A percentile compares a stretch with the other conserved stretches of the same genome.
phyloP scores from a whole-genome alignment of 2,329 filamentous ascomycete species.

The Cadophora sp. region DNA sequence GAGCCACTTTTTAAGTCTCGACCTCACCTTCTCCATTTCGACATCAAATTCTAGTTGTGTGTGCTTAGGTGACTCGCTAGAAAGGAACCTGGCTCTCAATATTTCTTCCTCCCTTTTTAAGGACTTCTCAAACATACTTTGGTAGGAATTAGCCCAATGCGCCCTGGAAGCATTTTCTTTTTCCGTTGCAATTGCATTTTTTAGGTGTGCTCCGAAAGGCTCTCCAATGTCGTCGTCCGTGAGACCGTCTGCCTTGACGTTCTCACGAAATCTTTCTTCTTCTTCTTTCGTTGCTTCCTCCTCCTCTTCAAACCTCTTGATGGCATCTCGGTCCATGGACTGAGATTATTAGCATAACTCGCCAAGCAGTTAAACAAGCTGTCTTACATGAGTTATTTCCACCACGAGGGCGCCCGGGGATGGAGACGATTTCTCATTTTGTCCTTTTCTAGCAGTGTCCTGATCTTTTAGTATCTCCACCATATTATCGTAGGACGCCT shows the following conservation, averaged over 20 bases:
- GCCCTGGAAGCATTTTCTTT: not conserved
- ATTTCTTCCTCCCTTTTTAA: not conserved
- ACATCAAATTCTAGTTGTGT: not conserved
- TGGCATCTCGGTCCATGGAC: constrained; percentile 4
- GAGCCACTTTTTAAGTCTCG: not conserved
- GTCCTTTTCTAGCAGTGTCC: not conserved
- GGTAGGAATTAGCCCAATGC: not conserved
- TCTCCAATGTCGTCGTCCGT: constrained; percentile 25
- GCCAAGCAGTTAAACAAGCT: too few species aligned
- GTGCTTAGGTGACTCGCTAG: not conserved
- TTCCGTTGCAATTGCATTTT: not conserved
- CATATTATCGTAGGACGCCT: not conserved
- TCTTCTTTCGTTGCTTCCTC: not conserved
- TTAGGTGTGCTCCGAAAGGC: constrained; percentile 20
- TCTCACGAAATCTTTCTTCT: not conserved
- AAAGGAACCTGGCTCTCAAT: not conserved
- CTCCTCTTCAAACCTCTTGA: not conserved
- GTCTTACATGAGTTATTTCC: constrained; percentile 3
- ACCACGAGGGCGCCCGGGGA: not conserved
- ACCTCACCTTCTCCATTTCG: not conserved
- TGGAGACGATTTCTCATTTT: not conserved
- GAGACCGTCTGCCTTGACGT: not conserved
- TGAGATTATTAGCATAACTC: not conserved
- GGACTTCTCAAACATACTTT: not conserved
- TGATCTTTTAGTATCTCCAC: not conserved